phyloP scores from a whole-genome alignment of 1,139 yeast species.

The Kluyveromyces sp. region DNA sequence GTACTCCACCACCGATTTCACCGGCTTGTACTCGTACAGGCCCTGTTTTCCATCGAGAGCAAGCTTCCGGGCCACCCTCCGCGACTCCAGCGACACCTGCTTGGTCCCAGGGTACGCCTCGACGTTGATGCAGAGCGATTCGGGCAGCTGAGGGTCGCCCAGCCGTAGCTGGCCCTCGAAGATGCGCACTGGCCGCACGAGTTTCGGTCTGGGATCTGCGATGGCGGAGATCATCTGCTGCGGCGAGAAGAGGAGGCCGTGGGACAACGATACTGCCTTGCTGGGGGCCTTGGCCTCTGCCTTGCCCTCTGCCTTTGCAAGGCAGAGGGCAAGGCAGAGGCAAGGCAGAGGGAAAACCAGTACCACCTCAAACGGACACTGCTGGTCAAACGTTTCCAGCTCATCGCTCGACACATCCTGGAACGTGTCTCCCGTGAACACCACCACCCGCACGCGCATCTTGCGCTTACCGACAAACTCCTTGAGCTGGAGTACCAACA shows the following conservation, averaged over 20 bases:
- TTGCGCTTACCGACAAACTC: conserved; percentile 31
- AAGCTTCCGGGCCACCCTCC: conserved; percentile 30
- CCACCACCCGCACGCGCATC: conserved; percentile 34
- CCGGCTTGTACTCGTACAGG: conserved; percentile 14
- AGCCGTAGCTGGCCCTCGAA: conserved; percentile 35
- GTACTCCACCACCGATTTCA: conserved; percentile 26
- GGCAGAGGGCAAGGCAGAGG: no score
- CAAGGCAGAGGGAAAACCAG: no score
- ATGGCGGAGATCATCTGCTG: conserved; percentile 18
- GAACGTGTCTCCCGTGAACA: conserved; percentile 38
- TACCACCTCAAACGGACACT: conserved; percentile 9
- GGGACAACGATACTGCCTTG: no score
- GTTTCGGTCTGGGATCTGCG: conserved; percentile 13
- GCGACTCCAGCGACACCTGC: conserved; percentile 34
- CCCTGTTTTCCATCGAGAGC: conserved; percentile 13
- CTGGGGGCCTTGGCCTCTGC: no score
- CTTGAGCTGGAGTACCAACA: conserved; percentile 6
- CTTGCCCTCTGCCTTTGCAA: no score
- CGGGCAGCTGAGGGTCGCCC: conserved; percentile 31
- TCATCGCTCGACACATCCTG: conserved; percentile 31
- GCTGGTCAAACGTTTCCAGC: conserved; percentile 15
- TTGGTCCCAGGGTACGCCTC: conserved; percentile 64
- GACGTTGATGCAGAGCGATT: conserved; percentile 38
- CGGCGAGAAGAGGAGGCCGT: no score
- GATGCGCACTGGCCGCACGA: conserved; percentile 32